Evolutionary conservation across 371 early-diverging fungal genomes (phyloP), one percentile per base, ranked within the genome.

Genomic region (Mucor indicus): DNA sequence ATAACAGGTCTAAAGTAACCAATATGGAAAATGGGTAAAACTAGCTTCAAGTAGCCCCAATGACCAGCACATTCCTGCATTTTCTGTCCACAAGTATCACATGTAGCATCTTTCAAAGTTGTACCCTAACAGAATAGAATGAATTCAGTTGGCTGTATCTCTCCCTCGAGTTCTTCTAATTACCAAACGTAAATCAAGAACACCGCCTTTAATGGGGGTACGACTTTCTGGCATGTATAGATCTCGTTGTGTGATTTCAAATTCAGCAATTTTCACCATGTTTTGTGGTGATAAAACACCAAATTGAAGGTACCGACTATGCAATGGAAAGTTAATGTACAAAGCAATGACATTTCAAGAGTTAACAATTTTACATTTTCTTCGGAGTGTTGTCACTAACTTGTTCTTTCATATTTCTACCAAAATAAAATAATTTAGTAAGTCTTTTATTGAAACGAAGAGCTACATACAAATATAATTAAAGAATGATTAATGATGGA

Each of bases 31-130:
- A 99, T 95, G 3, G 99, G 99, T 31, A 98, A 78, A 22, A 86
- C 86, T 7, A 99, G 81, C 38, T 92, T 87, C 27, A 99, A 80
- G 63, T 94, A 89, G 20, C 99, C 99, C 82, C 91, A 99, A 73
- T 99, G 99, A 25, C 99, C 99, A 36, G 92, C 86, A 73, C 99
- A 99, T 42, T 96, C 93, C 56, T 86, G 78, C 67, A 95, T 76
- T 43, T 75, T 79, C 62, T 90, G 84, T 9, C 88, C 89, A 67
- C 99, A 99, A 3, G 99, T 99, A 31, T 87, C 85, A 77, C 99
- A 99, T 1, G 68, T 64, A 10, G 73, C 80, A 12, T 70, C 64
- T 65, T 96, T 96, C 57, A 89, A 87, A n/a, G 95, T 86, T 5
- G 90, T 86, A 45, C 96, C 96, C 87, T 93, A 71, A 13, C 12